These are phyloP conservation scores for Hydrangea macrophylla DNA, from an alignment of 148 eudicot species.

Conservation along the genomic window DNA sequence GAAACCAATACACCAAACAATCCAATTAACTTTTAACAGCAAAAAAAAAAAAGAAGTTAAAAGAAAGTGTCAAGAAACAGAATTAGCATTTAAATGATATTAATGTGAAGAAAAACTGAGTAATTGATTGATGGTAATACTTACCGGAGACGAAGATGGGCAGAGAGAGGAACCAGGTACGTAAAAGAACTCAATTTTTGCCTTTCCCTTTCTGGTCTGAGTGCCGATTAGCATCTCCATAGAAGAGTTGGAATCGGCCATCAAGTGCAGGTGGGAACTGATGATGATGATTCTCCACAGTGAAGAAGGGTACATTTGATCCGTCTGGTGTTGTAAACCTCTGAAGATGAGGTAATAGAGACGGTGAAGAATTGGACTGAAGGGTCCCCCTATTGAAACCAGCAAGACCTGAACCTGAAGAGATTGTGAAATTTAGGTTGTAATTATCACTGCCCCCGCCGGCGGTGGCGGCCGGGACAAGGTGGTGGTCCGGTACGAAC, in stretches of 20 bases:
- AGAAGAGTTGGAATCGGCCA: conserved; percentile 58
- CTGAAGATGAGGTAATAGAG: conserved; percentile 65
- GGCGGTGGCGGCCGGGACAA: conserved; percentile 23
- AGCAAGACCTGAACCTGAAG: conserved; percentile 44
- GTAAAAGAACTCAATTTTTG: conserved; percentile 42
- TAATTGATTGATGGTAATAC: neutral
- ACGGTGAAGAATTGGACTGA: conserved; percentile 95
- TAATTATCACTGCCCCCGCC: conserved; percentile 37
- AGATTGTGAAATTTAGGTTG: conserved; percentile 63
- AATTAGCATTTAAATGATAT: neutral
- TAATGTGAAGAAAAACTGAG: neutral
- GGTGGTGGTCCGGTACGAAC: conserved; percentile 36
- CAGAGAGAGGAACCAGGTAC: neutral
- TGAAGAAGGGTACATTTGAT: conserved; percentile 58
- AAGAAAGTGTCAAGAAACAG: conserved; percentile 3
- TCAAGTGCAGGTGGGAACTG: conserved; percentile 51
- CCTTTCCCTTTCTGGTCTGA: conserved; percentile 76
- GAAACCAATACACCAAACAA: conserved; percentile 26
- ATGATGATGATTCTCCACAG: conserved; percentile 46
- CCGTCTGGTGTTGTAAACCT: conserved; percentile 62
- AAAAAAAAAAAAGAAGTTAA: no score
- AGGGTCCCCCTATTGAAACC: conserved; percentile 98
- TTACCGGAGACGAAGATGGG: conserved; percentile 30
- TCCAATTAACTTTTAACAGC: no score
- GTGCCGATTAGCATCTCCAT: conserved; percentile 48